Evolutionary conservation across 176 grass and related monocot genomes (phyloP).

Genomic region (Tuctoria greenei): DNA sequence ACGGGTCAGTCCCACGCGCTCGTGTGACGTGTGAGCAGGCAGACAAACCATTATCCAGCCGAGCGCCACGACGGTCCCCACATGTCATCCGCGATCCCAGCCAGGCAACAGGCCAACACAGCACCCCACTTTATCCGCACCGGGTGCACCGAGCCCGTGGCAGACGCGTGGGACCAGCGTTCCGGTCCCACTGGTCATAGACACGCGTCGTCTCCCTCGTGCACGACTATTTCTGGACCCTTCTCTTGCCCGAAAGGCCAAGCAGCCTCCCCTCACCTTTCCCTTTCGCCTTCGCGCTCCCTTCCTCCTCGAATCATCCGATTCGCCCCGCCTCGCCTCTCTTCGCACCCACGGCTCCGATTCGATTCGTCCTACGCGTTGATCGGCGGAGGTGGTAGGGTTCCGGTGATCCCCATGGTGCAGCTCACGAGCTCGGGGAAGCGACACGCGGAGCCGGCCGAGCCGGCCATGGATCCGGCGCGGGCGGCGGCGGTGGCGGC

Average conservation of each 20-base stretch:
- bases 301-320: slow-evolving; percentile 31
- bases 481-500: background rate
- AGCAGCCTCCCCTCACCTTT: background rate
- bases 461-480: slow-evolving; percentile 18
- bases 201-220: background rate
- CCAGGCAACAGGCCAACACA: slow-evolving; percentile 2
- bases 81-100: slow-evolving; percentile 27
- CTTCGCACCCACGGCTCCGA: background rate
- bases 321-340: background rate
- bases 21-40: background rate
- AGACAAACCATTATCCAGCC: background rate
- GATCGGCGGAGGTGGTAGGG: background rate
- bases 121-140: slow-evolving; percentile 41
- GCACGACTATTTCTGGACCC: slow-evolving; percentile 48
- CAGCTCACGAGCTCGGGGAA: slow-evolving; percentile 53
- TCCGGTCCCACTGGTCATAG: background rate
- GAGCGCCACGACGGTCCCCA: background rate
- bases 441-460: slow-evolving; percentile 37
- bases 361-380: slow-evolving; percentile 18
- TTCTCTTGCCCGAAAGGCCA: slow-evolving; percentile 40
- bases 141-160: background rate
- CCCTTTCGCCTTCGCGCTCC: slow-evolving; percentile 18
- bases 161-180: background rate
- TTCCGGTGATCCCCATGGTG: slow-evolving; percentile 49
- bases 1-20: background rate